Percentiles rank a stretch among this genome's conserved stretches.
Evolutionary conservation across 805 yeast genomes (phyloP).

Genomic region (Lachancea nothofagi): DNA sequence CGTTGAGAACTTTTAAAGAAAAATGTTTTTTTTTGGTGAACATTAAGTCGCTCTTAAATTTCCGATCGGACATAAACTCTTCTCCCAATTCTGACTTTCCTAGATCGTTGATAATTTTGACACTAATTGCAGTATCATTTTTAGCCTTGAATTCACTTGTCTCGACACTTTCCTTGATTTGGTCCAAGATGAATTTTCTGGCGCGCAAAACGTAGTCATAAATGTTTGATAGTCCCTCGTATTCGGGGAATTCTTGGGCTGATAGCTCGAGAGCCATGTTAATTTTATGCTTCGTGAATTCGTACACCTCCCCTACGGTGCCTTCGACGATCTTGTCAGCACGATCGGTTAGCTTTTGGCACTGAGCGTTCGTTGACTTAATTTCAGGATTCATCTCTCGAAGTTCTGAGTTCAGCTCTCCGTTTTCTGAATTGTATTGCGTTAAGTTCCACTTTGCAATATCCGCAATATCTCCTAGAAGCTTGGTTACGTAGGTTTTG

Average conservation of each 20-base stretch:
- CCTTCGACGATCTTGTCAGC: slow-evolving; percentile 61
- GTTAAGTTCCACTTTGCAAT: slow-evolving; percentile 60
- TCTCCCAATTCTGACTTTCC: slow-evolving; percentile 65
- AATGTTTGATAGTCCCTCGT: slow-evolving; percentile 57
- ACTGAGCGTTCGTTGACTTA: slow-evolving; percentile 46
- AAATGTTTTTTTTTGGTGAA: slow-evolving; percentile 68
- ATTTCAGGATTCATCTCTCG: slow-evolving; percentile 58
- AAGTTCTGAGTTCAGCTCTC: slow-evolving; percentile 44
- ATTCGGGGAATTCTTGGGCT: slow-evolving; percentile 37
- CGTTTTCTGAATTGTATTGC: slow-evolving; percentile 46
- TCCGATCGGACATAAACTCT: slow-evolving; percentile 50
- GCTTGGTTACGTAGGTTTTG: slow-evolving; percentile 70
- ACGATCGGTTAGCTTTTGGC: slow-evolving; percentile 49
- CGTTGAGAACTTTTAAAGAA: slow-evolving; percentile 50
- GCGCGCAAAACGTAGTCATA: slow-evolving; percentile 67
- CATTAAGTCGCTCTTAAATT: slow-evolving; percentile 73
- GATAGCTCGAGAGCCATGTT: slow-evolving; percentile 42
- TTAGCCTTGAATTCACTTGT: slow-evolving; percentile 68
- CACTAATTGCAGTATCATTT: slow-evolving; percentile 50
- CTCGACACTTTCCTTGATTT: slow-evolving; percentile 57
- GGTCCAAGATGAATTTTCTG: slow-evolving; percentile 59
- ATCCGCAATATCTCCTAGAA: slow-evolving; percentile 57
- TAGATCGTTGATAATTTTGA: slow-evolving; percentile 52
- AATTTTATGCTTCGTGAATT: slow-evolving; percentile 51
- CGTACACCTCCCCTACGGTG: slow-evolving; percentile 53